phyloP scores from a whole-genome alignment of 352 stramenopile species.

The Halophytophthora batemanensis region DNA sequence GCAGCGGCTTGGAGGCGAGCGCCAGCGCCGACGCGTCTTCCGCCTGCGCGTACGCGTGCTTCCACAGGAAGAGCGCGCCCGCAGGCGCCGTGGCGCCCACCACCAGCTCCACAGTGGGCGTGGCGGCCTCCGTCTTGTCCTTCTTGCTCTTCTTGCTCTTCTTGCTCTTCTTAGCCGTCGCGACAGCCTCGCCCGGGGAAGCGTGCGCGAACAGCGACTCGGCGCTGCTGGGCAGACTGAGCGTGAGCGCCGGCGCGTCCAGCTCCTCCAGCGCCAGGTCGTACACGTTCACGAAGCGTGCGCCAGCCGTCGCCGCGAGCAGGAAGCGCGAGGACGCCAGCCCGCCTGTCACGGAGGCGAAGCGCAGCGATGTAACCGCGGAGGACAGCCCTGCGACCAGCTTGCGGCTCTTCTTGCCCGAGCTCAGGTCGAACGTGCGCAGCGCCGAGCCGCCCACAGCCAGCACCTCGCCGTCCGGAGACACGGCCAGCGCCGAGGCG shows the following conservation, averaged over 20 bases:
- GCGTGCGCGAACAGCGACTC: constrained; percentile 45
- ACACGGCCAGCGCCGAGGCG: constrained; percentile 64
- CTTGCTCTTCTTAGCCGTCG: constrained; percentile 54
- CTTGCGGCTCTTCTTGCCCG: constrained; percentile 78
- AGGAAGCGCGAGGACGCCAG: constrained; percentile 55
- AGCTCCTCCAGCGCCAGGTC: constrained; percentile 55
- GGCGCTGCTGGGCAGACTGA: constrained; percentile 65
- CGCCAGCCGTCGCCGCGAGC: constrained; percentile 63
- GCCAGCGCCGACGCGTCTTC: constrained; percentile 21
- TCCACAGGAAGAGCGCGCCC: constrained; percentile 70
- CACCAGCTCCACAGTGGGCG: constrained; percentile 42
- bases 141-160: constrained; percentile 44
- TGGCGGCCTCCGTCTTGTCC: constrained; percentile 12
- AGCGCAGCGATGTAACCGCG: constrained; percentile 64
- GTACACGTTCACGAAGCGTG: constrained; percentile 85
- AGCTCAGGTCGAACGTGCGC: constrained; percentile 72
- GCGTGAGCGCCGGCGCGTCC: constrained; percentile 71
- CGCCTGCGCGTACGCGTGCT: constrained; percentile 62
- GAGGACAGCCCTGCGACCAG: constrained; percentile 72
- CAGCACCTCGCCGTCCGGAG: constrained; percentile 55
- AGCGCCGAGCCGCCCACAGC: constrained; percentile 61
- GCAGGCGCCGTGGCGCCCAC: constrained; percentile 55
- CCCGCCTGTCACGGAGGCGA: constrained; percentile 32
- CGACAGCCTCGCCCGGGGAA: constrained; percentile 16
- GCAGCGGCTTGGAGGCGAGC: constrained; percentile 64